Evolutionary conservation across 768 basidiomycete species (phyloP), one percentile per base, ranked within the genome.

Genomic region (Termitomyces sp.): DNA sequence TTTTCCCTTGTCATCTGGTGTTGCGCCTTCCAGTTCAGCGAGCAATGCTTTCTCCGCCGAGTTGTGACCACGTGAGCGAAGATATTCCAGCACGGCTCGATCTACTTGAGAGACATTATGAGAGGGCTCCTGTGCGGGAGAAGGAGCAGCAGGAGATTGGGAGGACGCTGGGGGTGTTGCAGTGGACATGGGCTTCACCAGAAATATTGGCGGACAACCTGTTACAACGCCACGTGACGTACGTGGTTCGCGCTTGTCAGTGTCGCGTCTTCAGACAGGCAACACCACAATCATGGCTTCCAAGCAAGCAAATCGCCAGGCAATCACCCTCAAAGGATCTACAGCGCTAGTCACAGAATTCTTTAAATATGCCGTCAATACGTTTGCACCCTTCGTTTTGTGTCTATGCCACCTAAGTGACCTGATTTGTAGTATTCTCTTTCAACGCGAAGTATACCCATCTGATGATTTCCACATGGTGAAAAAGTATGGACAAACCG

Each of bases 381-480:
- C 90, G 94, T 94, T 66, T 62, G 90, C 79, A 20, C 39, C 42
- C 34, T n/a, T 62, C 24, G 8, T 24, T 7, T 42, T 29, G 24
- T 24, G 34, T 41, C 22, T 37, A n/a, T 57, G 26, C 50, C 39
- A 37, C 36, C 46, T 42, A 59, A 6, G 31, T 34, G 18, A 47
- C 22, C 22, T 20, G 20, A 22, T 44, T 29, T 41, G 46, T 68
- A 97, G 94, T 16, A 96, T 98, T 65, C 77, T 99, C 54, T 99
- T 96, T 74, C 95, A 98, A 74, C 82, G 97, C 44, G 94, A 93
- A 57, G 90, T 99, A 20, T 99, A 98, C 70, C 97, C 97, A 2
- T 87, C 92, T 0, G 97, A 98, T 71, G 97, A 99, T 75, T 99
- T 99, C 70, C 90, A 93, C 68, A 95, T 97, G 92, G 96, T 99